A percentile compares a stretch with the other conserved stretches of the same genome.
These are phyloP conservation scores for Ophiobolus disseminans DNA, from an alignment of 2,329 filamentous ascomycete species.

Conservation along the genomic window DNA sequence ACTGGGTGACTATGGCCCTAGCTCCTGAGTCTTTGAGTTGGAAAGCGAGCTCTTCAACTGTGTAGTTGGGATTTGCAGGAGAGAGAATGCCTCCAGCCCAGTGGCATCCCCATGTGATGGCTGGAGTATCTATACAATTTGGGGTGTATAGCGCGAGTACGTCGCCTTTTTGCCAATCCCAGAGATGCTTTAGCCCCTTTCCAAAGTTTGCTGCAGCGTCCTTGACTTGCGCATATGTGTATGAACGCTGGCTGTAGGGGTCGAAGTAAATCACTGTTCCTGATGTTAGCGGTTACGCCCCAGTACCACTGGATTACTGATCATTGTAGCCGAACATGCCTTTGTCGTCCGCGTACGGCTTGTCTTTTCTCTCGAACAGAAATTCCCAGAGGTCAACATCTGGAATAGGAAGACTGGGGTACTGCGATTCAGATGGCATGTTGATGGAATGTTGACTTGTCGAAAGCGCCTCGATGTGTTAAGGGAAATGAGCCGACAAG, in stretches of 20 bases:
- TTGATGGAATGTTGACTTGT: constrained; percentile 13
- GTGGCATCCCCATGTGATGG: constrained; percentile 76
- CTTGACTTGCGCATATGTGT: constrained; percentile 74
- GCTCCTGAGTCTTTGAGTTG: constrained; percentile 82
- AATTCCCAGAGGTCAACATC: constrained; percentile 79
- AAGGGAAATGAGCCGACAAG: constrained; percentile 9
- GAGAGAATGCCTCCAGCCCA: constrained; percentile 84
- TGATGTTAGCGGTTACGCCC: constrained; percentile 10
- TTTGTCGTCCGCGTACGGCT: constrained; percentile 73
- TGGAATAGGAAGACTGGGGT: constrained; percentile 72
- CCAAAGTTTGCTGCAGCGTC: constrained; percentile 76
- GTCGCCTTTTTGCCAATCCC: constrained; percentile 83
- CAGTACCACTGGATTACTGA: not conserved
- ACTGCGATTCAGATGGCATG: constrained; percentile 77
- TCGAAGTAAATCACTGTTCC: constrained; percentile 77
- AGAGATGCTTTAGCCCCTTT: constrained; percentile 74
- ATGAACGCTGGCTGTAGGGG: constrained; percentile 70
- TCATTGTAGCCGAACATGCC: constrained; percentile 55
- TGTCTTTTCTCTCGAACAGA: constrained; percentile 74
- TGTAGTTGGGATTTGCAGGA: constrained; percentile 91
- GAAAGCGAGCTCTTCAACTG: constrained; percentile 79
- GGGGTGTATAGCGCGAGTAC: constrained; percentile 83
- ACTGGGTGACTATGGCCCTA: constrained; percentile 77
- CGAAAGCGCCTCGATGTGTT: constrained; percentile 7
- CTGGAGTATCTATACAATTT: constrained; percentile 83